Evolutionary conservation across 768 basidiomycete genomes (phyloP), one percentile per base, ranked within the genome.

Genomic region (Leccinum imitatum): DNA sequence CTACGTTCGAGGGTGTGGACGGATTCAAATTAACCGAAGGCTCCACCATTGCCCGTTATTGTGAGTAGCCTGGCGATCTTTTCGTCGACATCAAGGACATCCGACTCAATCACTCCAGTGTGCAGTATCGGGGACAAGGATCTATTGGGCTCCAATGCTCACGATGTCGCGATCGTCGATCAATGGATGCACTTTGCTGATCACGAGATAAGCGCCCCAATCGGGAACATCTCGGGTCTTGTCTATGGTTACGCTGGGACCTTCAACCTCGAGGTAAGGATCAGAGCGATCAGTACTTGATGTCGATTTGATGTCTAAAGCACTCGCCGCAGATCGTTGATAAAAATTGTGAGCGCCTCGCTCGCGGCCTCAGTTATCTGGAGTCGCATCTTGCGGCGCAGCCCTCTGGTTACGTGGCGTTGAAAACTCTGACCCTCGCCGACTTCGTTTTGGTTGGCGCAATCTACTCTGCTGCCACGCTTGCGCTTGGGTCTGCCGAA

Each of bases 1-100:
- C 69, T 35, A 37, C 66, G 1, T 70, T 70, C 11, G 63, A 70
- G 46, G 63, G 57, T 4, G 50, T 41, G 11, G 64, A 70, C 8
- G 69, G 67, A 19, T 66, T 61, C 27, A 66, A 25, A n/a, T 17
- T 70, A 13, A 53, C 14, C 7, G 69, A 70, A 50, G 69, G 69
- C 0, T 17, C 61, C n/a, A 27, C 63, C 37, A 70, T 70, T 33
- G 69, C 64, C 4, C 66, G 63, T 19, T 68, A 70, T 41, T 17
- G 67, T 67, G 53, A 59, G 65, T 70, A 11, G 1, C 19, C 23
- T 1, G 13, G 6, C 4, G 5, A 6, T 31, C 14, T 8, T 21
- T 17, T 8, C 0, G 17, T 15, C 0, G 17, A 27, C 10, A 3
- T 35, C 52, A 15, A 23, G n/a, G 19, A 23, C 13, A 2, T 1